Percentiles rank a stretch among this genome's conserved stretches.
Evolutionary conservation across 2,329 filamentous ascomycete species (phyloP).

Genomic region (Colletotrichum eleusines): DNA sequence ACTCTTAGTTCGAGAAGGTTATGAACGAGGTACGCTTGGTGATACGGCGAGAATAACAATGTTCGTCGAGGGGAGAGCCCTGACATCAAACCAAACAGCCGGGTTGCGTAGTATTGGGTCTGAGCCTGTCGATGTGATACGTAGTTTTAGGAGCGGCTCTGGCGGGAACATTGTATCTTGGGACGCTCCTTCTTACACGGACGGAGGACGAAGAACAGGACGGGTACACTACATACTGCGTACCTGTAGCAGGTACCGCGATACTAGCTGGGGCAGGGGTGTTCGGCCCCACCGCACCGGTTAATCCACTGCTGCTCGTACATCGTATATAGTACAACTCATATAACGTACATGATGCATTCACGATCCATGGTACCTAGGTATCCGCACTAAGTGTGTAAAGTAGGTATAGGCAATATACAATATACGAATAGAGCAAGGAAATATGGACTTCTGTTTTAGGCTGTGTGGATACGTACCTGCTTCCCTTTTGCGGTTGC

Average conservation of each 20-base stretch:
- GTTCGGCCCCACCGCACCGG: conserved; percentile 36
- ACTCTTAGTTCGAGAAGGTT: not conserved
- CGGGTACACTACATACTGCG: no score
- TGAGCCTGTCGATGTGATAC: conserved; percentile 29
- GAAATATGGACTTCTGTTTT: not conserved
- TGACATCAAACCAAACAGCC: conserved; percentile 51
- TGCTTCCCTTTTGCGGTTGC: not conserved
- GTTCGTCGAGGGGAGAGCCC: conserved; percentile 27
- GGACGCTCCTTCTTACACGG: conserved; percentile 34
- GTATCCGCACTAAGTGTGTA: no score
- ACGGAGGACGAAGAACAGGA: conserved; percentile 13
- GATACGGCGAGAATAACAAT: not conserved
- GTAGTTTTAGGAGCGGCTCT: conserved; percentile 12
- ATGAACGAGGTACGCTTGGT: not conserved
- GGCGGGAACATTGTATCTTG: conserved; percentile 23
- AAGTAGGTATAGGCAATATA: not conserved
- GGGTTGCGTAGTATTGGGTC: conserved; percentile 34
- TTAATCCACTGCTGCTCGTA: not conserved
- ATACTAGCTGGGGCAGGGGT: conserved; percentile 24
- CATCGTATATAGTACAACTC: not conserved
- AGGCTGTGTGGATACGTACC: conserved; percentile 21
- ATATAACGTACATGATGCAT: not conserved
- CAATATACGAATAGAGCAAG: not conserved
- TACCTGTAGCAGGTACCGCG: no score
- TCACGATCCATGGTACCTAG: not conserved